These are phyloP conservation scores for Ascochyta lentis DNA, from an alignment of 2,329 filamentous ascomycete species.

Conservation along the genomic window DNA sequence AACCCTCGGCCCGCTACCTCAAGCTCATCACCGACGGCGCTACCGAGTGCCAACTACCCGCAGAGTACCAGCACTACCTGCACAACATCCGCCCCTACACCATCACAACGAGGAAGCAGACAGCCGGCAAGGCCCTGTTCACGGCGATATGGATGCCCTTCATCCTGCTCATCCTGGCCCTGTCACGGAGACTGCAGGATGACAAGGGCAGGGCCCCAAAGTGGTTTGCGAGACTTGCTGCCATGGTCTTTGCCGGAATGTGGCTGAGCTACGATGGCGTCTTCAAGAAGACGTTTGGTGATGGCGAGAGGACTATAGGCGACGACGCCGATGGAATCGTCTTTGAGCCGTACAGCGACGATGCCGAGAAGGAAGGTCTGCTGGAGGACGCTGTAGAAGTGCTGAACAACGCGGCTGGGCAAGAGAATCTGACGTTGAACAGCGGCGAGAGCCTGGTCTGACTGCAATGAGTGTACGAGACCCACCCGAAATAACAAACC, in stretches of 20 bases:
- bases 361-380: slow-evolving; percentile 21
- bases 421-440: background rate
- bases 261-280: slow-evolving; percentile 71
- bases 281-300: slow-evolving; percentile 76
- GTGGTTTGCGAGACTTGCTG: slow-evolving; percentile 67
- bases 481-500: too few species aligned
- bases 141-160: slow-evolving; percentile 65
- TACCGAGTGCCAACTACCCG: slow-evolving; percentile 77
- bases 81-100: slow-evolving; percentile 72
- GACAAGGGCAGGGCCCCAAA: slow-evolving; percentile 70
- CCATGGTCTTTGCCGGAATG: slow-evolving; percentile 61
- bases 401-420: slow-evolving; percentile 9
- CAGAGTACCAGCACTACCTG: slow-evolving; percentile 78
- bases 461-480: background rate
- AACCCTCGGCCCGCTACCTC: slow-evolving; percentile 84
- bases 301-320: slow-evolving; percentile 74
- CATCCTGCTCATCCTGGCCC: slow-evolving; percentile 60
- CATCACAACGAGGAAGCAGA: slow-evolving; percentile 71
- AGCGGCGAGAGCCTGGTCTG: slow-evolving; percentile 1
- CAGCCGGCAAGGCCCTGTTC: slow-evolving; percentile 69
- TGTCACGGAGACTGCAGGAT: slow-evolving; percentile 63
- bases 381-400: slow-evolving; percentile 18
- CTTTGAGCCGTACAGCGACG: background rate
- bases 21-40: slow-evolving; percentile 81
- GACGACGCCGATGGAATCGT: slow-evolving; percentile 21